Evolutionary conservation across 2,329 filamentous ascomycete genomes (phyloP).

Genomic region (Aspergillus latus): DNA sequence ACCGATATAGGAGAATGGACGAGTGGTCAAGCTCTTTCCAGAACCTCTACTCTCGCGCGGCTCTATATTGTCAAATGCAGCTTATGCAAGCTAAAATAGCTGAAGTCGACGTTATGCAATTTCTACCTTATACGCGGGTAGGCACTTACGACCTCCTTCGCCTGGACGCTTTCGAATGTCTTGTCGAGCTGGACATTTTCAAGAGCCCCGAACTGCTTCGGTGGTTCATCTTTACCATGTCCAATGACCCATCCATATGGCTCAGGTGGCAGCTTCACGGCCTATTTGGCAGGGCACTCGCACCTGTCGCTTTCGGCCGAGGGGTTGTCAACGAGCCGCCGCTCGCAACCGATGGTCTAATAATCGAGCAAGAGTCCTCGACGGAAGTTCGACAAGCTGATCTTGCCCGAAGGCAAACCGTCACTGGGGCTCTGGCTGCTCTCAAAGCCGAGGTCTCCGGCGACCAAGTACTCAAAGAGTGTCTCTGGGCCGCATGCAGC

Average conservation of each 20-base stretch:
- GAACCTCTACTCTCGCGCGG: conserved; percentile 62
- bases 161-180: conserved; percentile 58
- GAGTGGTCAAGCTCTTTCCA: conserved; percentile 67
- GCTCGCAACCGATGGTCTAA: conserved; percentile 45
- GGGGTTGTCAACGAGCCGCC: conserved; percentile 34
- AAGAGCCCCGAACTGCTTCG: conserved; percentile 52
- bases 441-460: conserved; percentile 54
- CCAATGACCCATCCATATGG: conserved; percentile 58
- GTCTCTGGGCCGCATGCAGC: conserved; percentile 58
- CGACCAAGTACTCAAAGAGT: conserved; percentile 52
- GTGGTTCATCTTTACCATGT: conserved; percentile 59
- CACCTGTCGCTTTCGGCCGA: conserved; percentile 60
- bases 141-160: conserved; percentile 62
- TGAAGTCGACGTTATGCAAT: conserved; percentile 55
- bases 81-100: conserved; percentile 56
- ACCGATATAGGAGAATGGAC: conserved; percentile 63
- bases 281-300: conserved; percentile 57
- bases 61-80: conserved; percentile 58
- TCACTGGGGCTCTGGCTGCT: conserved; percentile 59
- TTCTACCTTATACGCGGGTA: conserved; percentile 60
- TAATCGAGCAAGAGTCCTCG: conserved; percentile 58
- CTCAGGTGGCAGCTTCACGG: conserved; percentile 55
- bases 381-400: conserved; percentile 55
- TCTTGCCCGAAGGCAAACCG: conserved; percentile 55
- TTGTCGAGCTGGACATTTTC: conserved; percentile 57